A percentile compares a stretch with the other conserved stretches of the same genome.
Conservation (phyloP, 1,284 basidiomycete species). For the Boletus mariae region DNA sequence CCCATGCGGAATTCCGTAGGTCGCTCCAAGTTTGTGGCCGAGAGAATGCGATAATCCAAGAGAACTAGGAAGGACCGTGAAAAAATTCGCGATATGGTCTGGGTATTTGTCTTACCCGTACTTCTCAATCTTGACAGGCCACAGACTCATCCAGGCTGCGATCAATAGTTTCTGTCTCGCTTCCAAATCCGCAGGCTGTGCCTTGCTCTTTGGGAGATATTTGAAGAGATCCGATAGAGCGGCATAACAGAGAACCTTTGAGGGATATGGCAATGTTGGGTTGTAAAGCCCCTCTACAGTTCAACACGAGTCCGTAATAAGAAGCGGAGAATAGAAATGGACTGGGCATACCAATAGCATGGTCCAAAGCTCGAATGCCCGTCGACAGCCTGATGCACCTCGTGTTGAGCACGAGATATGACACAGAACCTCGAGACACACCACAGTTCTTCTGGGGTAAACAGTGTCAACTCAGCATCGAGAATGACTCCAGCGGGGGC, state of each 20-base stretch:
- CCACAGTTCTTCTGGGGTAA: constrained; percentile 76
- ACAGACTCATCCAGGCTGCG: constrained; percentile 78
- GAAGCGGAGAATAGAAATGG: not conserved
- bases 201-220: constrained; percentile 64
- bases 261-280: constrained; percentile 51
- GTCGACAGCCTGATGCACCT: constrained; percentile 60
- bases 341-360: constrained; percentile 58
- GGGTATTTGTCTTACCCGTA: constrained; percentile 40
- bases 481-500: constrained; percentile 71
- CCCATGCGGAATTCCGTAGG: constrained; percentile 76
- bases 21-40: constrained; percentile 74
- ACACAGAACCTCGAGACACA: constrained; percentile 29
- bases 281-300: constrained; percentile 65
- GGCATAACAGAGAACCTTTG: constrained; percentile 63
- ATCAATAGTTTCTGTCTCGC: constrained; percentile 68
- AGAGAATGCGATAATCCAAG: constrained; percentile 73
- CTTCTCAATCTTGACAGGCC: constrained; percentile 58
- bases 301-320: not conserved
- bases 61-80: constrained; percentile 37
- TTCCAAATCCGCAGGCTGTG: constrained; percentile 53
- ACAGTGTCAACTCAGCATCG: constrained; percentile 71
- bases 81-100: not conserved
- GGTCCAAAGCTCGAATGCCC: constrained; percentile 74
- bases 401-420: constrained; percentile 16
- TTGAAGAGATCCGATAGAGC: constrained; percentile 71